Evolutionary conservation across 2,329 filamentous ascomycete species (phyloP), one percentile per base, ranked within the genome.

Genomic region (Colletotrichum lindemuthianum): DNA sequence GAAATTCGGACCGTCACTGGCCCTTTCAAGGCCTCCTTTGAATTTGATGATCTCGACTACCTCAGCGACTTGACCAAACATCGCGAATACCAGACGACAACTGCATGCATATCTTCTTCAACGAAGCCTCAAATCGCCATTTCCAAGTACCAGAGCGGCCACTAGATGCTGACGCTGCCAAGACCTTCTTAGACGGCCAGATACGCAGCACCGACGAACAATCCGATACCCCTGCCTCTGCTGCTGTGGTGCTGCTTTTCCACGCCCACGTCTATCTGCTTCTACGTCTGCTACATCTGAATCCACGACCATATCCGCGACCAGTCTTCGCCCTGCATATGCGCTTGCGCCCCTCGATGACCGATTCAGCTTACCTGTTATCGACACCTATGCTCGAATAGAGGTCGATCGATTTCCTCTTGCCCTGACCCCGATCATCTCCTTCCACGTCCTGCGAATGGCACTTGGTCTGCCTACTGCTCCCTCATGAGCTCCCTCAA

Each of bases 401-500:
- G 54, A 59, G 32, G 39, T 7, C 15, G n/a, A 7, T 15, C 52
- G 37, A 61, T 53, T 12, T 15, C 13, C 40, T 36, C 50, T 47
- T 41, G 45, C 55, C 50, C 45, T 41, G 45, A 48, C n/a, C 61
- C 24, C 61, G 45, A 63, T 7, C 34, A 9, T 12, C 33, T 32
- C 32, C 15, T 6, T 4, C 32, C 15, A 50, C 43, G 34, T 43
- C 43, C 39, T 34, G 53, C 82, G 81, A 76, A 84, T 84, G 82
- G 76, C 80, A 76, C 70, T 76, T 77, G 72, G 76, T 68, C 69
- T 67, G 70, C 70, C 70, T 69, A 71, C 72, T 74, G 81, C 72
- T 86, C 88, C 75, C 90, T 88, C 71, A 91, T 97, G 82, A 97
- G 91, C 85, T 98, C 96, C 70, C 90, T 97, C 73, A 94, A 97